Conservation (phyloP, 352 stramenopile genomes). For the Pythium scleroteichum region DNA sequence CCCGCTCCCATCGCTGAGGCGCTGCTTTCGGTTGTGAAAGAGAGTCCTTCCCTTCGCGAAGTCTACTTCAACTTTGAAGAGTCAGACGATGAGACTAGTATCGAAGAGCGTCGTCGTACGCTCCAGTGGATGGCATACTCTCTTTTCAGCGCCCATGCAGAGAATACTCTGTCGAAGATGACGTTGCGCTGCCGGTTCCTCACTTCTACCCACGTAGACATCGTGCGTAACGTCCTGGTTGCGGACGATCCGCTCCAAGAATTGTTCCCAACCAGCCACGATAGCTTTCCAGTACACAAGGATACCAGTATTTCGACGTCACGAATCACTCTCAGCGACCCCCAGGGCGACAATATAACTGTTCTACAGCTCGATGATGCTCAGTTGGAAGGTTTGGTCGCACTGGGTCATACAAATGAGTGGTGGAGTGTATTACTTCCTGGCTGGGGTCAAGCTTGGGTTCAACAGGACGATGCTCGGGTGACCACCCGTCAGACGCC, state of each 20-base stretch:
- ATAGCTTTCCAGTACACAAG: background rate
- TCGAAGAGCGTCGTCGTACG: background rate
- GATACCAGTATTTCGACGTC: background rate
- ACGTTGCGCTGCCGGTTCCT: background rate
- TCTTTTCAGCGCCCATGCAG: background rate
- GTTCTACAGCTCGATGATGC: background rate
- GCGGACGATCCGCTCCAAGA: background rate
- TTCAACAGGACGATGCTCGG: background rate
- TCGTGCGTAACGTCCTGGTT: background rate
- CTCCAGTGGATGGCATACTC: conserved; percentile 7
- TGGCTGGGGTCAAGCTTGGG: conserved; percentile 12
- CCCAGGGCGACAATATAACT: background rate
- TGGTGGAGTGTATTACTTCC: conserved; percentile 8
- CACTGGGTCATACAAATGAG: background rate
- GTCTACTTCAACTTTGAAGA: background rate
- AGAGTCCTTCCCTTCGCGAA: background rate
- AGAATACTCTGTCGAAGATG: background rate
- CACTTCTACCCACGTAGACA: background rate
- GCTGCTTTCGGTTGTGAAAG: background rate
- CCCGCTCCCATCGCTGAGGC: background rate
- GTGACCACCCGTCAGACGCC: background rate
- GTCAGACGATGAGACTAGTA: background rate
- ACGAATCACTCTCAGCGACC: background rate
- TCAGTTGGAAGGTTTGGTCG: no score
- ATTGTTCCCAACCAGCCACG: background rate